Evolutionary conservation across 768 basidiomycete species (phyloP), one percentile per base, ranked within the genome.

Genomic region (Coprinopsis strossmayeri): DNA sequence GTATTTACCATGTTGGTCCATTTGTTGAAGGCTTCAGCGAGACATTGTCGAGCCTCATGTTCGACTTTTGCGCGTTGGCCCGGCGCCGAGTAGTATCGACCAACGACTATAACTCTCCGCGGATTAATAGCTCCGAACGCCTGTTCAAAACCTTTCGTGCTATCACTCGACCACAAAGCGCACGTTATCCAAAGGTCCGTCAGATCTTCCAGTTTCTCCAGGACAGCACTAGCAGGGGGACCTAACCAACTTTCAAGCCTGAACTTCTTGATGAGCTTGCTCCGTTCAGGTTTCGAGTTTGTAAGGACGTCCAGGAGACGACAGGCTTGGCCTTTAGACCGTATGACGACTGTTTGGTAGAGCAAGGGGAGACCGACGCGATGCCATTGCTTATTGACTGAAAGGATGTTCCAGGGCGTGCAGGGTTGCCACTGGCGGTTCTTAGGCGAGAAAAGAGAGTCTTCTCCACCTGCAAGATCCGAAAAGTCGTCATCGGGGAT

Each of bases 321-420:
- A 20, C 59, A 53, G 4, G 60, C 57, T 15, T 61, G 58, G 4
- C 57, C 57, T 15, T 52, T 57, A 2, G 60, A 61, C 15, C 59
- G 61, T 1, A 62, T 49, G n/a, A 62, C 50, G 5, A 61, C 58
- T 13, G 55, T 50, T 32, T 55, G 44, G 41, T 64, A 64, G 9
- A 64, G 57, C 11, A 61, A 53, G 2, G 60, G 60, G 0, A 56
- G 61, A 3, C 53, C 54, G 21, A 61, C 56, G 32, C 60, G 60
- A 32, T 59, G 56, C 62, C 62, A 63, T 10, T 51, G 41, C 35
- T 61, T 63, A 45, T 53, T 58, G 2, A 60, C 57, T n/a, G n/a
- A n/a, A n/a, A n/a, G n/a, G n/a, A n/a, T n/a, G n/a, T n/a, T n/a
- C n/a, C n/a, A n/a, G n/a, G n/a, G n/a, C n/a, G n/a, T n/a, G n/a